Percentiles rank a stretch among this genome's conserved stretches.
Evolutionary conservation across 768 basidiomycete genomes (phyloP).

Genomic region (Mycena sanguinolenta): DNA sequence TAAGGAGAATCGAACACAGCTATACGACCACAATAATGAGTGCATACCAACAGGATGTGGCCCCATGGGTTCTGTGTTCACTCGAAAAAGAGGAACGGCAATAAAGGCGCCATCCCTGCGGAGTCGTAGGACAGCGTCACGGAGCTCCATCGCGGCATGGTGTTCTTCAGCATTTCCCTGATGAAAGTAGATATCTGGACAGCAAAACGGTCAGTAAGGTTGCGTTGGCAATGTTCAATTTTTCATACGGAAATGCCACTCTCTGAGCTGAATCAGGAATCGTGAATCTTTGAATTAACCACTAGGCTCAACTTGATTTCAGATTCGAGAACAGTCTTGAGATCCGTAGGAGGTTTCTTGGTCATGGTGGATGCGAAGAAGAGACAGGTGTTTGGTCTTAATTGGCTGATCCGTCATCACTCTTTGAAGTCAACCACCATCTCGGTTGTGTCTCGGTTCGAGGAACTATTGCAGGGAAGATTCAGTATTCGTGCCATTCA

Average conservation of each 20-base stretch:
- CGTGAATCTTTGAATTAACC: neutral
- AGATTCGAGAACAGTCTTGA: conserved; percentile 67
- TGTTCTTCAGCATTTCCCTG: conserved; percentile 74
- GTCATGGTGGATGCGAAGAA: conserved; percentile 10
- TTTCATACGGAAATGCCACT: conserved; percentile 81
- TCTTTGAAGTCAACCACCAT: no score
- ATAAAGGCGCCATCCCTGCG: conserved; percentile 84
- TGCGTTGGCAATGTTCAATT: neutral
- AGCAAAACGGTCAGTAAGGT: conserved; percentile 2
- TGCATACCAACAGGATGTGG: conserved; percentile 81
- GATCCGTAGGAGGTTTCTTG: conserved; percentile 57
- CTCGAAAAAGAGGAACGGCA: conserved; percentile 80
- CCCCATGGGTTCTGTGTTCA: conserved; percentile 77
- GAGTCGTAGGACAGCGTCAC: conserved; percentile 79
- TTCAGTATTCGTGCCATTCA: no score
- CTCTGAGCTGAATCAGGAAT: conserved; percentile 53
- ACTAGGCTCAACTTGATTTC: conserved; percentile 70
- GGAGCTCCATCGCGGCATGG: conserved; percentile 73
- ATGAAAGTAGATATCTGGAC: conserved; percentile 82
- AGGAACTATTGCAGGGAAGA: no score
- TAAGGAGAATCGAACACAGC: conserved; percentile 39
- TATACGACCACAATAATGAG: neutral
- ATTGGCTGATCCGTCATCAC: neutral
- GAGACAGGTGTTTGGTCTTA: neutral
- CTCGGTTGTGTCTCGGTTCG: no score